Evolutionary conservation across 139 green algal species (phyloP), one percentile per base, ranked within the genome.

Genomic region (Raphidocelis subcapitata): DNA sequence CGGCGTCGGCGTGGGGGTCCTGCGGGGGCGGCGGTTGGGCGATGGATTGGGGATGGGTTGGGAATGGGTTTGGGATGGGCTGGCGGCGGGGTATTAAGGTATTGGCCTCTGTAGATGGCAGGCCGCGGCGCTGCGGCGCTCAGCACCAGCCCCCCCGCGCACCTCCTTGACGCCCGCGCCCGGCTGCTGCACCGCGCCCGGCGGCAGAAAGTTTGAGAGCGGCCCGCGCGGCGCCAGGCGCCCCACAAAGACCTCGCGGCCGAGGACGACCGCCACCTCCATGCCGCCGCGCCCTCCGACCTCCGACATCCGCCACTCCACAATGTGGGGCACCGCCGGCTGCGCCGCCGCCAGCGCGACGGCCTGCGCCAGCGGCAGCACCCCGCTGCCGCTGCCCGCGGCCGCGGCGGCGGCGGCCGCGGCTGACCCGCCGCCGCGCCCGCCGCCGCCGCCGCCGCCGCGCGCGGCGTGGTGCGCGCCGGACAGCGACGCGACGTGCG

Each of bases 191-290:
- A 20, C 24, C 12, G 23, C 54, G 54, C 10, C 10, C 10, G 54
- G 54, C 12, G 54, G 24, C 54, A 61, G 54, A 8, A 8, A 49
- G 41, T 49, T 49, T 8, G 12, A 12, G 8, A 75, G 1, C 18
- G 44, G 51, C 2, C 37, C 31, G 1, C 64, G 35, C 33, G 65
- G 46, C 20, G 36, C n/a, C 33, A 72, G 62, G 44, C 49, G 62
- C 20, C 73, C 73, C 3, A 62, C 64, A 35, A 62, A 73, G 36
- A 73, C 59, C 26, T 60, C 52, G 41, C 65, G 54, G 26, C 66
- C 73, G 10, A 79, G 52, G 28, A 73, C 37, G 23, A 73, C 69
- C 29, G 47, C 35, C 18, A 73, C 64, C 46, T 79, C 73, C 23
- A 79, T 31, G 10, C 29, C 21, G 31, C 60, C 60, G 0, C 57